Base-by-base conservation (phyloP, 345 rosid species). In the Eucalyptus coolabah region DNA sequence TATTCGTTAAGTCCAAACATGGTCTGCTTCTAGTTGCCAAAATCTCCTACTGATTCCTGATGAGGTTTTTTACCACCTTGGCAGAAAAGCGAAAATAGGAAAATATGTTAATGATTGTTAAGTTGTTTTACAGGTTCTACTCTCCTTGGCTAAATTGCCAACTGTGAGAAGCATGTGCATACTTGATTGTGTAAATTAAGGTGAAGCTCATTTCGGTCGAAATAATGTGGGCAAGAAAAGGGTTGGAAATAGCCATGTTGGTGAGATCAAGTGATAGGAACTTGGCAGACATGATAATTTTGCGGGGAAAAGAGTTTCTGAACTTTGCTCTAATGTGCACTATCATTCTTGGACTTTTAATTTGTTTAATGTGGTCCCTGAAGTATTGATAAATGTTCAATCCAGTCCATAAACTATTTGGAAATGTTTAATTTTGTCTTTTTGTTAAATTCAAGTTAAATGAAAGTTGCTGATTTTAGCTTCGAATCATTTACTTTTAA, bases 241-340 rank as follows among this genome's bases (percentile, higher is more conserved):
- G 17, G 85, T 37, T 40, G 47, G 28, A 42, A 40, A 40, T 40
- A 23, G 85, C 85, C 85, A 77, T 40, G 85, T 21, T 40, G 85
- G 30, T 11, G 47, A 77, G 47, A 77, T 77, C 85, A 72, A 72
- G 82, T 42, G 42, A 72, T 7, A 19, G 45, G 82, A 72, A 37
- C 45, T 37, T 37, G 45, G 4, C 45, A 72, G 26, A 19, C 44
- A 77, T 40, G 85, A 77, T 77, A 21, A 23, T 21, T 37, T 77
- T 2, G 5, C 16, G 1, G 12, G 15, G 26, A 12, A 72, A 72
- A 37, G 23, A 77, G 85, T 77, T 1, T 11, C 2, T 77, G 16
- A 40, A 77, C 30, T 21, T 77, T 21, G 9, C 5, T 2, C 2
- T 3, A 19, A 72, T 72, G 0, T 37, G 8, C 3, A 0, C 0